Percentiles rank a stretch among this genome's conserved stretches.
Evolutionary conservation across 345 rosid species (phyloP).

Genomic region (Euphorbia lathyris): DNA sequence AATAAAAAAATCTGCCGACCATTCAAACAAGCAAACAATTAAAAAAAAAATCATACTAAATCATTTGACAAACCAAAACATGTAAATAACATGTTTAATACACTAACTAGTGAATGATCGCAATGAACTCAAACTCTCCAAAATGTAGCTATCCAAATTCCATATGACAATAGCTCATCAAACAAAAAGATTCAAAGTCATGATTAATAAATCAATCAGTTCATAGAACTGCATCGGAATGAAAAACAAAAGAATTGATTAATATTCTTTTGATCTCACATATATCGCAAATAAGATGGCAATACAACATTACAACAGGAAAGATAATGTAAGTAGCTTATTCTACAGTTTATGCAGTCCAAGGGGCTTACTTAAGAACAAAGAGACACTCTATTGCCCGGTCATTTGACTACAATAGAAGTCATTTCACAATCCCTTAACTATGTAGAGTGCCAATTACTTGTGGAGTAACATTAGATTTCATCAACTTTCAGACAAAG

Average conservation of each 20-base stretch:
- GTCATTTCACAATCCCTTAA: not conserved
- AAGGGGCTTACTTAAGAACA: not conserved
- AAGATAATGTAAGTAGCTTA: not conserved
- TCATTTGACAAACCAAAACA: not conserved
- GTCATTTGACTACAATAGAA: not conserved
- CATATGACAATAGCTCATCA: not conserved
- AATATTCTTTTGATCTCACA: not conserved
- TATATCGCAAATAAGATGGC: not conserved
- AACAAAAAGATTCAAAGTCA: not conserved
- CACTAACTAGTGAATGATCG: not conserved
- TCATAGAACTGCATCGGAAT: not conserved
- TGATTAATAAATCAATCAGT: not conserved
- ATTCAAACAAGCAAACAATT: not conserved
- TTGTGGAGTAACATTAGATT: not conserved
- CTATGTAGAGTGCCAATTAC: not conserved
- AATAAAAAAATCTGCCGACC: conserved; percentile 38
- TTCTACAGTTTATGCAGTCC: not conserved
- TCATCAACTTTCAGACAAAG: not conserved
- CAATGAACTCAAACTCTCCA: not conserved
- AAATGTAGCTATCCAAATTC: not conserved
- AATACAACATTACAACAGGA: not conserved
- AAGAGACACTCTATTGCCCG: not conserved
- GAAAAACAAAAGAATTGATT: not conserved
- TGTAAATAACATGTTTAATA: not conserved
- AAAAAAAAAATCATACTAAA: not conserved